Evolutionary conservation across 176 grass and related monocot genomes (phyloP), one percentile per base, ranked within the genome.

Genomic region (Dendrocalamus sinicus): DNA sequence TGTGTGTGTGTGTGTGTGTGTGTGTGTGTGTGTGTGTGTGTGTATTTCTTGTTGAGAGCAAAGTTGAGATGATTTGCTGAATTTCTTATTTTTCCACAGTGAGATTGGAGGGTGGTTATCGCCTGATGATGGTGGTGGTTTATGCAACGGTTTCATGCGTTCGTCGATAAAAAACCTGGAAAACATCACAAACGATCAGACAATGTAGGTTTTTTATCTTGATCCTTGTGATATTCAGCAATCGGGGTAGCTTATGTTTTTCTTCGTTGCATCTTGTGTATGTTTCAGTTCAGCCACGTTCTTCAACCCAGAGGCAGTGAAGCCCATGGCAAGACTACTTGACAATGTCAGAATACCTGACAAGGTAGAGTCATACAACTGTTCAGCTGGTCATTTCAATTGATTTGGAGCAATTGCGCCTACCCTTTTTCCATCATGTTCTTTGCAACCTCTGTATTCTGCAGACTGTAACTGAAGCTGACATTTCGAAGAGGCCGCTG

Each of bases 21-120:
- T 37, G 35, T 37, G 4, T 37, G 35, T 37, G 4, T 37, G 35
- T 35, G 35, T 37, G 35, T 37, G 35, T 37, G 4, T 37, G 35
- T 37, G 4, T 37, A 4, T n/a, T 16, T 12, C 26, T 13, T 55
- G 12, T 46, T 8, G 22, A 44, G 9, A 73, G n/a, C 12, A 83
- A 16, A 60, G 41, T 4, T 13, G 41, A 4, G 53, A n/a, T 76
- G 35, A 55, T 47, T 5, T 39, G 28, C 20, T 20, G 9, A 45
- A 28, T 39, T 81, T 67, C 58, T 4, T 15, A 57, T 45, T 52
- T 23, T 35, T 10, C 23, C 15, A 71, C 14, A 92, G 87, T 72
- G 81, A 82, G 19, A 81, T 94, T 48, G 72, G 72, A 43, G 92
- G 92, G 48, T 89, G 85, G 75, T 39, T 92, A 30, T 80, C 59